Percentiles rank a stretch among this genome's conserved stretches.
Conservation (phyloP, 305 asterid genomes). For the Fraxinus xanthoxyloides region DNA sequence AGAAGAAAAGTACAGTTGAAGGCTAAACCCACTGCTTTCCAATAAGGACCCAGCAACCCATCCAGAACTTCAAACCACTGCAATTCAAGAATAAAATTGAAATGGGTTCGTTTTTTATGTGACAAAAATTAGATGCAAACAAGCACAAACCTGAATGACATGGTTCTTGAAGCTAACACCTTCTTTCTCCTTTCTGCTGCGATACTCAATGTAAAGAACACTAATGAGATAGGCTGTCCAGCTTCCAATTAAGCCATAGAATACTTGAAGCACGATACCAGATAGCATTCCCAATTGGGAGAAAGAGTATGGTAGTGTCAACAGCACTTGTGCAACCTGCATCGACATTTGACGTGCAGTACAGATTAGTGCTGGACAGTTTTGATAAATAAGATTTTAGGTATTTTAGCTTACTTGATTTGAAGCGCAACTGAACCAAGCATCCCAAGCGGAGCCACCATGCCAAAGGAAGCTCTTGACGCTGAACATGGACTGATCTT, state of each 20-base stretch:
- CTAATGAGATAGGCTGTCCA: conserved; percentile 57
- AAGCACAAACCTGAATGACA: conserved; percentile 38
- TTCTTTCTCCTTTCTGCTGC: conserved; percentile 49
- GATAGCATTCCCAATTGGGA: conserved; percentile 45
- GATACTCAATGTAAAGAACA: conserved; percentile 43
- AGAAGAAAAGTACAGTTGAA: conserved; percentile 58
- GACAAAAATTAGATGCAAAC: neutral
- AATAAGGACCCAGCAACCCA: conserved; percentile 14
- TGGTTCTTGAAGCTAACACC: conserved; percentile 51
- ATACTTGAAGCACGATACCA: conserved; percentile 41
- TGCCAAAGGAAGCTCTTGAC: conserved; percentile 13
- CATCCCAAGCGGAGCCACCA: conserved; percentile 1
- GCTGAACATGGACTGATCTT: conserved; percentile 34
- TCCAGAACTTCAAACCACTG: conserved; percentile 31
- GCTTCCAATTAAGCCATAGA: conserved; percentile 48
- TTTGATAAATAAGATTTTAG: neutral
- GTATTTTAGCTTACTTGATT: neutral
- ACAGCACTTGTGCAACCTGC: conserved; percentile 51
- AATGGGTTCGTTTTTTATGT: neutral
- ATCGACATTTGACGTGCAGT: neutral
- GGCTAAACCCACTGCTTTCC: conserved; percentile 54
- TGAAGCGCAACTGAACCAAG: conserved; percentile 1
- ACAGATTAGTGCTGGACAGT: neutral
- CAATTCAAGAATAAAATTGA: neutral
- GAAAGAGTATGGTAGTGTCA: conserved; percentile 22